phyloP scores from a whole-genome alignment of 495 filamentous ascomycete genomes.

The Aspergillus mulundensis region DNA sequence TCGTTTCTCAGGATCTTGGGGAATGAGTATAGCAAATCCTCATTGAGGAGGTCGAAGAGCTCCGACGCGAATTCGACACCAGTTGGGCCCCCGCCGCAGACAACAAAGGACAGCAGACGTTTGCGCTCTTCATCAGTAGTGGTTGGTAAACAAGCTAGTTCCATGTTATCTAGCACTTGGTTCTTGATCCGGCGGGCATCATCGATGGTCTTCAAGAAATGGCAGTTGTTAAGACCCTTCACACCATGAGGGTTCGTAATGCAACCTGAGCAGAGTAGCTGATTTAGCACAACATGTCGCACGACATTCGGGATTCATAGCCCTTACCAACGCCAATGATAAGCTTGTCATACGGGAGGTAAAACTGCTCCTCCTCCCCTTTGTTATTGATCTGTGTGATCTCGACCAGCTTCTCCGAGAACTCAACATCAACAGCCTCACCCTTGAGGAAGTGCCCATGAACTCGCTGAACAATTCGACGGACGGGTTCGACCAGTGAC shows the following conservation, averaged over 20 bases:
- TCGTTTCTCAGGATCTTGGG: constrained; percentile 90
- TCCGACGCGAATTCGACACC: constrained; percentile 98
- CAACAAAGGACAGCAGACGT: constrained; percentile 86
- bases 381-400: constrained; percentile 65
- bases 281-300: neutral
- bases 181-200: constrained; percentile 89
- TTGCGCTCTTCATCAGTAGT: constrained; percentile 84
- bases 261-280: constrained; percentile 54
- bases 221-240: constrained; percentile 87
- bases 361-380: constrained; percentile 74
- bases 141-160: constrained; percentile 88
- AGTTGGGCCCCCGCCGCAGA: constrained; percentile 93
- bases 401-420: constrained; percentile 87
- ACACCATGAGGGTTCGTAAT: constrained; percentile 94
- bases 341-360: constrained; percentile 98
- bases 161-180: constrained; percentile 84
- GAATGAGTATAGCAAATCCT: constrained; percentile 80
- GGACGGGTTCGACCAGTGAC: constrained; percentile 88
- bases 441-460: constrained; percentile 89
- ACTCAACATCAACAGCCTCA: constrained; percentile 80
- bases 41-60: constrained; percentile 92
- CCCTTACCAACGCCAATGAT: constrained; percentile 79
- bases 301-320: neutral
- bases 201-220: constrained; percentile 90
- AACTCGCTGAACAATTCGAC: constrained; percentile 71